A percentile compares a stretch with the other conserved stretches of the same genome.
Conservation (phyloP, 192 early-diverging fungal genomes). For the Gaertneriomyces semiglobifer region DNA sequence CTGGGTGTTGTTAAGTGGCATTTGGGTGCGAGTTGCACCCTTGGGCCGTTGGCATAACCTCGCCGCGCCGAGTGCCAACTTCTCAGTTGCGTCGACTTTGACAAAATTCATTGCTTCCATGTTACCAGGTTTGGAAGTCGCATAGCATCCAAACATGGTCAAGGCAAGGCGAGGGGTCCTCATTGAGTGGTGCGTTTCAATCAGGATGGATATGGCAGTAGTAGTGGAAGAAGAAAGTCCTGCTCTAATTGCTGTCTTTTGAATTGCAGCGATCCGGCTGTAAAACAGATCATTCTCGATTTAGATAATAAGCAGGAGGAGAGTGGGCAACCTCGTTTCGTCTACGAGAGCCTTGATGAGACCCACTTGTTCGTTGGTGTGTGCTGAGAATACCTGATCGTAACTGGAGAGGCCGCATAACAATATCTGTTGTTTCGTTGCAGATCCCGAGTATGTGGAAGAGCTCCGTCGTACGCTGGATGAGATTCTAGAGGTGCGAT, state of each 20-base stretch:
- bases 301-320: constrained; percentile 22
- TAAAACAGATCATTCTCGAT: constrained; percentile 27
- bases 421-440: not conserved
- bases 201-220: no score
- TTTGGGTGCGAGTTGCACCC: no score
- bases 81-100: no score
- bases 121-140: no score
- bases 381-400: not conserved
- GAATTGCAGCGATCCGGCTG: constrained; percentile 22
- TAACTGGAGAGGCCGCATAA: not conserved
- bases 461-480: constrained; percentile 16
- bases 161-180: no score
- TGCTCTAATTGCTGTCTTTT: not conserved
- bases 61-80: no score
- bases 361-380: constrained; percentile 27
- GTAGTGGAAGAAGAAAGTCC: no score
- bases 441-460: constrained; percentile 5
- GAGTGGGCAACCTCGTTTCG: constrained; percentile 12
- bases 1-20: no score
- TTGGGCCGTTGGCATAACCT: no score
- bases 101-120: no score
- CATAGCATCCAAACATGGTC: no score
- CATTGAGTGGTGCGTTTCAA: no score
- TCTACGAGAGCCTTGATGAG: constrained; percentile 23
- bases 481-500: constrained; percentile 21